Base-by-base conservation (phyloP, 1,284 basidiomycete species). In the Pseudozyma pruni region DNA sequence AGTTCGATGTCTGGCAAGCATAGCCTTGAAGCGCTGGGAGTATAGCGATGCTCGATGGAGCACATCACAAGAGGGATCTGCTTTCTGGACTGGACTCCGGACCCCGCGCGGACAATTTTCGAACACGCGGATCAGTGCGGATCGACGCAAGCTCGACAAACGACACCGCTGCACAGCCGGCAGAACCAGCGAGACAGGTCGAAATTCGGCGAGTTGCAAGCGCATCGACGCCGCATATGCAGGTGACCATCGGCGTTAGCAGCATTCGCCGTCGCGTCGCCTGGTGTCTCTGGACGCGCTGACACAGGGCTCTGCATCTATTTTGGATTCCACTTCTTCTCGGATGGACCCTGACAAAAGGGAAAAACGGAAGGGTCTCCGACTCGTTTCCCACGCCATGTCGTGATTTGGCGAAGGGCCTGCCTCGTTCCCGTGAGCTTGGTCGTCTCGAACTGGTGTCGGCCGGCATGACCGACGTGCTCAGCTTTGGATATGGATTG, bases 201-300 rank as follows among this genome's bases (percentile, higher is more conserved):
- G 7, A 29, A n/a, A 7, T 29, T 6, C 27, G 7, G 27, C 27
- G 11, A 29, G 27, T 11, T 6, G 7, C 6, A 29, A 29, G 27
- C 27, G 40, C 16, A 29, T 32, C 16, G 23, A 40, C 32, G 44
- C 40, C 31, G 25, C 19, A 10, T 31, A 63, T 63, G 60, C 60
- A 63, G 44, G 45, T 53, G 39, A 49, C 39, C 60, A 63, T 63
- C 60, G 54, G 32, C 19, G 57, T 19, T 14, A 37, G 41, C 58
- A 50, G 39, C 53, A 47, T 59, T 59, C 29, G 48, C 49, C 42
- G 44, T 22, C 27, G 27, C 27, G 41, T 19, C 25, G 25, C 8
- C 16, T n/a, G 27, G 27, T 29, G 27, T 11, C 7, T 6, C 7
- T 11, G 6, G 7, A 31, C 27, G 25, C 41, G n/a, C 27, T 16